Conservation (phyloP, 768 basidiomycete species). For the Favolaschia claudopus region DNA sequence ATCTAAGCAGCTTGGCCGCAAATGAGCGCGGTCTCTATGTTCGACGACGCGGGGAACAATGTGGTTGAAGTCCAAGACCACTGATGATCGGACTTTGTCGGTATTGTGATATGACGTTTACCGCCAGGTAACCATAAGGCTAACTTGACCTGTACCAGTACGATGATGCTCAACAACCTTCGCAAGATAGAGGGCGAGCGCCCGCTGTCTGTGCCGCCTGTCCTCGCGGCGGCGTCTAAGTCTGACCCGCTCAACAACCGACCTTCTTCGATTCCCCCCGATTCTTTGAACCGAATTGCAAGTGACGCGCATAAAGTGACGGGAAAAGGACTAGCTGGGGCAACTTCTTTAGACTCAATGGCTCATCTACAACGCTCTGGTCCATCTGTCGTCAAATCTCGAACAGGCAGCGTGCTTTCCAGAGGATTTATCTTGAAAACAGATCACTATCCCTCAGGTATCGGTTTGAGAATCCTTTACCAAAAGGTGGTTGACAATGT, state of each 20-base stretch:
- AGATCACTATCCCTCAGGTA: conserved; percentile 85
- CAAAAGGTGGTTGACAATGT: too few relatives aligned
- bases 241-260: conserved; percentile 28
- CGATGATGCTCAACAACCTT: conserved; percentile 30
- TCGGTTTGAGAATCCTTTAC: conserved; percentile 13
- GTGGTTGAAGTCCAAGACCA: background rate
- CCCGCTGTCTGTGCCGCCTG: conserved; percentile 24
- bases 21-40: too few relatives aligned
- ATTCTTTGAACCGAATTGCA: conserved; percentile 14
- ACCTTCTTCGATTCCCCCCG: conserved; percentile 33
- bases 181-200: conserved; percentile 19
- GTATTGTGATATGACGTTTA: background rate
- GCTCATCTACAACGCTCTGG: conserved; percentile 69
- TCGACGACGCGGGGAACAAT: background rate
- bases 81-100: background rate
- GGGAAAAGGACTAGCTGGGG: conserved; percentile 14
- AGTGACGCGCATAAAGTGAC: conserved; percentile 2
- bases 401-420: conserved; percentile 83
- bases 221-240: conserved; percentile 20
- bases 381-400: conserved; percentile 80
- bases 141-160: background rate
- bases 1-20: conserved; percentile 26
- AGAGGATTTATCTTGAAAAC: conserved; percentile 95
- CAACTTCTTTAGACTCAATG: conserved; percentile 64
- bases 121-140: background rate